A percentile compares a stretch with the other conserved stretches of the same genome.
Evolutionary conservation across 169 alveolate genomes (phyloP).

Genomic region (Condylostoma magnum): DNA sequence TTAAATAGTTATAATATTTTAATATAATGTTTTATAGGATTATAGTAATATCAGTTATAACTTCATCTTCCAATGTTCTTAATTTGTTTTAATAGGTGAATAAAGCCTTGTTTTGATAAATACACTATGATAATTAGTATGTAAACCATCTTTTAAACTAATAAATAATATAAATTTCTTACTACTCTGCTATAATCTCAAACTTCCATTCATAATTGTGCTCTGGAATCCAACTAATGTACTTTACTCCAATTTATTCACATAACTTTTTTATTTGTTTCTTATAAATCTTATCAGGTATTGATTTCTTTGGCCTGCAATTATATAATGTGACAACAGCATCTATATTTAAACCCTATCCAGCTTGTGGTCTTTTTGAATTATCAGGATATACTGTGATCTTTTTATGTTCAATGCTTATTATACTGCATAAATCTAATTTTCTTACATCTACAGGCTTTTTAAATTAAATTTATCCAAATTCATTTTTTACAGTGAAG

Average conservation of each 20-base stretch:
- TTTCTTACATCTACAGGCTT: conserved; percentile 19
- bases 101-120: too few species aligned
- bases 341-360: conserved; percentile 18
- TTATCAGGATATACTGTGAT: conserved; percentile 25
- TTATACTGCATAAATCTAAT: conserved; percentile 18
- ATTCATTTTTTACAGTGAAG: conserved; percentile 24
- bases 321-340: conserved; percentile 22
- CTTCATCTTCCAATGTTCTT: too few species aligned
- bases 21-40: too few species aligned
- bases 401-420: not conserved
- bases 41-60: too few species aligned
- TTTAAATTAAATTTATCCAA: conserved; percentile 25
- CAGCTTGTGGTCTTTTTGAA: conserved; percentile 17
- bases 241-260: conserved; percentile 1
- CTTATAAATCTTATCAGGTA: not conserved
- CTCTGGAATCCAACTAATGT: not conserved
- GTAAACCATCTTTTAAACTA: too few species aligned
- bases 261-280: not conserved
- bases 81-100: too few species aligned
- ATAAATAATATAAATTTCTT: too few species aligned
- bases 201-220: too few species aligned
- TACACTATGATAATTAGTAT: too few species aligned
- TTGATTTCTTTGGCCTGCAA: not conserved
- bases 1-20: too few species aligned
- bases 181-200: too few species aligned